Base-by-base conservation (phyloP, 352 stramenopile species). In the Globisporangium perplexum region DNA sequence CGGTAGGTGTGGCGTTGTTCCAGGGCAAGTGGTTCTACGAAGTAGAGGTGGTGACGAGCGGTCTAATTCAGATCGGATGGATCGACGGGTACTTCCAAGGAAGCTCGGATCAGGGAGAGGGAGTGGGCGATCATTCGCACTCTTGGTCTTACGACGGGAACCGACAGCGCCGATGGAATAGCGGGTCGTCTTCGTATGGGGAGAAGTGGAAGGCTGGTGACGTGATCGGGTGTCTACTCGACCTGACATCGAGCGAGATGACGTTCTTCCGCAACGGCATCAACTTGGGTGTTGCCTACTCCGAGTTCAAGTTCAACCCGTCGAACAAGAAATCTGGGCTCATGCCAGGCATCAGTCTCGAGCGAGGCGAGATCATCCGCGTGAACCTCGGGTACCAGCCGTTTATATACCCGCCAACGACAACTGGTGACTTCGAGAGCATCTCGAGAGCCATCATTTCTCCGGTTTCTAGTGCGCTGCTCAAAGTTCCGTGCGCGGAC, bases 71-170 rank as follows among this genome's bases (percentile, higher is more conserved):
- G 65, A 86, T 98, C 24, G 91, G 91, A 8, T 98, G 90, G 90
- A 95, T 93, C 30, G 90, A 97, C 59, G 72, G 74, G 18, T 88
- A 93, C 51, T 98, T 96, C 55, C 77, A 96, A 59, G 91, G 90
- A 7, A 96, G 78, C 47, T 95, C 88, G 7, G 88, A 97, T 49
- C 85, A 95, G 68, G 92, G 88, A 12, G 82, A 96, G 66, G 91
- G 88, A 24, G 90, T 97, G 10, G 90, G 90, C 20, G 90, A 98
- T 46, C 89, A 97, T 49, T 51, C 73, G 7, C 86, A 98, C 53
- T 97, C 87, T 4, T 98, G 91, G 91, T 95, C 87, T 1, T 98
- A 97, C 50, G 91, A 98, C 50, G 91, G 91, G 28, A 95, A 93
- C 59, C 83, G 91, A 11, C 83, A 96, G 56, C 80, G 90, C 11